These are phyloP conservation scores for Colletotrichum sp. DNA, from an alignment of 2,329 filamentous ascomycete species.

Conservation along the genomic window DNA sequence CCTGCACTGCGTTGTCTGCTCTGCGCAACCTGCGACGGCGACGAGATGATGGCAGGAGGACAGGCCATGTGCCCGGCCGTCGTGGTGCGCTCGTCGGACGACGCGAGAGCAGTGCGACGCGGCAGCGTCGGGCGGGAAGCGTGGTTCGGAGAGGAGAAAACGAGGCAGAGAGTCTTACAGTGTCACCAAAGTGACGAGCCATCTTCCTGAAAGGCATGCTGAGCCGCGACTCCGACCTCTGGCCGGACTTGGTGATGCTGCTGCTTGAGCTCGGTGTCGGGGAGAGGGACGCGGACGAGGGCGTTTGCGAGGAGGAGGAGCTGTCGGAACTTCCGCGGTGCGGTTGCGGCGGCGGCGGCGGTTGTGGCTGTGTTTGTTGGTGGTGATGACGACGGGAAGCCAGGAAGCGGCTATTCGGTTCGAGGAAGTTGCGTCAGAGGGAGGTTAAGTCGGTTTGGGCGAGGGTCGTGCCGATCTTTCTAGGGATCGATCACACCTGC, in stretches of 20 bases:
- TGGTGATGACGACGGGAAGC: conserved; percentile 8
- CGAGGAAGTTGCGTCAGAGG: conserved; percentile 12
- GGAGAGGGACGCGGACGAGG: not conserved
- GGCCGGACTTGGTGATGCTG: conserved; percentile 10
- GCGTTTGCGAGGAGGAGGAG: not conserved
- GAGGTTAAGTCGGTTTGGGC: not conserved
- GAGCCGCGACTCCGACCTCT: conserved; percentile 19
- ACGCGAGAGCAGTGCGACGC: not conserved
- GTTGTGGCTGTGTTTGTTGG: not conserved
- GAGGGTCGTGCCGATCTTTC: not conserved
- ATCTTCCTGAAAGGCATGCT: conserved; percentile 37
- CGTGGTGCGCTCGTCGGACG: not conserved
- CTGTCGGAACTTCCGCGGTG: not conserved
- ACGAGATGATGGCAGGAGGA: not conserved
- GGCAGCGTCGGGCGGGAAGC: not conserved
- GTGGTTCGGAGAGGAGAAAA: not conserved
- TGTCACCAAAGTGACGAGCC: conserved; percentile 52
- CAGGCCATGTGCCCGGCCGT: not conserved
- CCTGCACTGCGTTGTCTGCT: not conserved
- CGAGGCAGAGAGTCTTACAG: conserved; percentile 35
- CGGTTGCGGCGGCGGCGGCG: not conserved
- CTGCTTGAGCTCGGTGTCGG: not conserved
- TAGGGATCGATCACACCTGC: not conserved
- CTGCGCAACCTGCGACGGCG: not conserved
- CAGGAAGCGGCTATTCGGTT: conserved; percentile 12